Evolutionary conservation across 192 early-diverging fungal genomes (phyloP), one percentile per base, ranked within the genome.

Genomic region (Lunasporangiospora selenospora): DNA sequence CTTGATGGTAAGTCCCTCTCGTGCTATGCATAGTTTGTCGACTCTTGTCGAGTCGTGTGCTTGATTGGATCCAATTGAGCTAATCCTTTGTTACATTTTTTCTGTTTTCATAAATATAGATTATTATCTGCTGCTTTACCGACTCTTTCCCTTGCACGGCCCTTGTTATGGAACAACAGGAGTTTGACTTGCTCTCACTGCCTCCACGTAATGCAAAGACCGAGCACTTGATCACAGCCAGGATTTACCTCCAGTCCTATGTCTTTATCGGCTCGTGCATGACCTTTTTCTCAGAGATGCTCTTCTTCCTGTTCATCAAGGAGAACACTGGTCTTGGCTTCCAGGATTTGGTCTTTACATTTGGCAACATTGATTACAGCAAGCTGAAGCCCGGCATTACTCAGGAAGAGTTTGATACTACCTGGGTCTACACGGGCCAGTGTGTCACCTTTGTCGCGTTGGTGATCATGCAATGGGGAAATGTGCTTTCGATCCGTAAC

Each of bases 161-260:
- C 29, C 61, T 97, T 21, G 92, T 93, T 54, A 83, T 87, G 70
- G 95, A 97, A 56, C 77, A 85, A 53, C 81, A 92, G 39, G 93
- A 95, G 75, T 79, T 83, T 31, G 87, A 92, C 50, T 76, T 97
- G 19, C 80, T 97, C 70, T 77, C 71, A 18, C 79, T 78, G 5
- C 80, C 79, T 37, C 95, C 95, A 11, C 90, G 95, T 23, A 83
- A 88, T 51, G 82, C 92, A 4, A 84, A 80, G 58, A 81, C 62
- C 34, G 90, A 93, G 37, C 80, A 81, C 18, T 79, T 97, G 33
- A 88, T 89, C 31, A 83, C 92, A 50, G 66, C 42, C 21, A 76
- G 82, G 36, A 80, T 94, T 30, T 85, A 93, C 57, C 34, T 84
- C 0, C 92, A 94, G 29, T 87, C 90, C 10, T 97, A 97, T 77